These are phyloP conservation scores for Lecanosticta acicola DNA, from an alignment of 2,329 filamentous ascomycete species.

Conservation along the genomic window DNA sequence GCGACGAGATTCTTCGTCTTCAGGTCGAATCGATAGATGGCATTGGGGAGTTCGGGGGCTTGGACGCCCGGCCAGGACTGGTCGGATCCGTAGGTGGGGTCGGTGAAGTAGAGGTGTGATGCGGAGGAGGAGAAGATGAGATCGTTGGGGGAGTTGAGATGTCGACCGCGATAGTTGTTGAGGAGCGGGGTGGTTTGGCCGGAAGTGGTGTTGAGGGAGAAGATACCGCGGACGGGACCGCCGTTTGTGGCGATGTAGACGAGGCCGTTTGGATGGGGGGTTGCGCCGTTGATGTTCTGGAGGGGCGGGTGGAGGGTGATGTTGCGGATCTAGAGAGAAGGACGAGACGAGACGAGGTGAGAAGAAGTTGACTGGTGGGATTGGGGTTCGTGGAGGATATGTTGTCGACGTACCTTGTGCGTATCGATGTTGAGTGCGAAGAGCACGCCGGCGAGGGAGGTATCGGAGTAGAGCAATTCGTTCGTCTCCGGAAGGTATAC, in stretches of 20 bases:
- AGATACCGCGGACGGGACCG: conserved; percentile 19
- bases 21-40: conserved; percentile 54
- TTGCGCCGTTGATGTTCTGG: conserved; percentile 24
- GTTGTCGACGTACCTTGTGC: conserved; percentile 13
- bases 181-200: conserved; percentile 37
- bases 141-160: conserved; percentile 58
- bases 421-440: conserved; percentile 24
- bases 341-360: too few species aligned
- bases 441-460: conserved; percentile 16
- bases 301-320: conserved; percentile 20
- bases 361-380: background rate
- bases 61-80: conserved; percentile 51
- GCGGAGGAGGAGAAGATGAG: conserved; percentile 46
- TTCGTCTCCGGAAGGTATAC: conserved; percentile 24
- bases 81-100: conserved; percentile 31
- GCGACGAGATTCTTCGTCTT: conserved; percentile 46
- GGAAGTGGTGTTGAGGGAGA: conserved; percentile 15
- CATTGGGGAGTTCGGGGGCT: conserved; percentile 47
- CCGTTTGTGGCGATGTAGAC: conserved; percentile 25
- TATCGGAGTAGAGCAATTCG: conserved; percentile 26
- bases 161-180: conserved; percentile 56
- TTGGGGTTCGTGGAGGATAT: background rate
- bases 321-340: conserved; percentile 15
- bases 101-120: conserved; percentile 27
- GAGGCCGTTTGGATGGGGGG: conserved; percentile 18